Evolutionary conservation across 2,329 filamentous ascomycete species (phyloP), one percentile per base, ranked within the genome.

Genomic region (Rutstroemia sp.): DNA sequence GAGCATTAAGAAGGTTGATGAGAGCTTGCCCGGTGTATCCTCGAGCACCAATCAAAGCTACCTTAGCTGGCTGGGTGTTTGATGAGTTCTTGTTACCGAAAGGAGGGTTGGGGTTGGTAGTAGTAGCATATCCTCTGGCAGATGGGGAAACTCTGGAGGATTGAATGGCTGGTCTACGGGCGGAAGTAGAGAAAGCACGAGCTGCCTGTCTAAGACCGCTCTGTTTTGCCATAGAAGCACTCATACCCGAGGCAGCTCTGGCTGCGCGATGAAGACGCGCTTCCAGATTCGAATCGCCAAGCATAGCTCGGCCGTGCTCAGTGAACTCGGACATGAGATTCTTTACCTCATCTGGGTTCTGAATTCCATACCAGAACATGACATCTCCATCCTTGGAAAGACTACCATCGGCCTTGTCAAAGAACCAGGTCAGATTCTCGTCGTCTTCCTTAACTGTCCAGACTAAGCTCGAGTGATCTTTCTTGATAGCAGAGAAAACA

Each of bases 401-500:
- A 72, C 89, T 96, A 56, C 94, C 92, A 65, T 96, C 91, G 9
- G 92, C 88, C 79, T 96, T 96, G 73, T 96, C 92, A 64, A 95
- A 95, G 78, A 97, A 96, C 94, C 92, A 97, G 10, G 90, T 92
- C 66, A 97, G 78, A 71, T 97, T 96, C 79, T 97, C 92, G 66
- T 97, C 92, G 64, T 95, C 88, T 68, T 92, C 87, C 75, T 89
- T 92, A 59, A 96, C 92, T n/a, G 91, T 95, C 92, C 92, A 99
- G 61, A 90, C 88, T 62, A 97, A 79, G 74, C 87, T 90, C 55
- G 91, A 85, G 72, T 92, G 88, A 69, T 96, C 92, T 73, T 95
- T 95, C 79, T 92, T 95, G 71, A 97, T 88, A 60, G 88, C 87
- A 61, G 87, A 83, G 72, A 97, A 96, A 57, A 97, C 88, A 68